Evolutionary conservation across 192 early-diverging fungal genomes (phyloP).

Genomic region (Rhizophagus sp.): DNA sequence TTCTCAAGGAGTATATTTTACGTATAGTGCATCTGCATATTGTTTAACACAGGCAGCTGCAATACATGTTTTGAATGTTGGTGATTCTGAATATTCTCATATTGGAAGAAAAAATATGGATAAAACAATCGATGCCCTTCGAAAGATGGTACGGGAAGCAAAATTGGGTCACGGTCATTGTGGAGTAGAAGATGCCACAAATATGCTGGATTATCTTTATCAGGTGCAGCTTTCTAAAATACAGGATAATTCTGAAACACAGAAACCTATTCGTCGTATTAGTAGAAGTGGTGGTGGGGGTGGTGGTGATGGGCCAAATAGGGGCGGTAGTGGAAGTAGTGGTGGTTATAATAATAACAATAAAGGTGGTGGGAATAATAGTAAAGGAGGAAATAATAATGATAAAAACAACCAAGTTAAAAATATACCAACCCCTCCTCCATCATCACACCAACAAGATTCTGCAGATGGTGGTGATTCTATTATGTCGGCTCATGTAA

Average conservation of each 20-base stretch:
- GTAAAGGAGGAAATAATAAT: not conserved
- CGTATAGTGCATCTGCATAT: slow-evolving; percentile 26
- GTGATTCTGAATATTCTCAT: not conserved
- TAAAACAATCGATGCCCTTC: not conserved
- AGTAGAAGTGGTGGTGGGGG: slow-evolving; percentile 33
- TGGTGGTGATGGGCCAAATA: slow-evolving; percentile 28
- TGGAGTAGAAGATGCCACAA: slow-evolving; percentile 33
- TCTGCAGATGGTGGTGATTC: not conserved
- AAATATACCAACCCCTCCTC: not conserved
- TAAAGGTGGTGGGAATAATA: slow-evolving; percentile 8
- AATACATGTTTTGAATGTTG: slow-evolving; percentile 39
- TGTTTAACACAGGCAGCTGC: slow-evolving; percentile 38
- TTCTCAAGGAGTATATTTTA: slow-evolving; percentile 31
- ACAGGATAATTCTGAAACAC: slow-evolving; percentile 26
- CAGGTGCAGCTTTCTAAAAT: slow-evolving; percentile 19
- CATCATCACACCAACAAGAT: not conserved
- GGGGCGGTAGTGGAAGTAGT: slow-evolving; percentile 31
- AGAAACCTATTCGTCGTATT: slow-evolving; percentile 28
- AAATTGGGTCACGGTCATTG: not conserved
- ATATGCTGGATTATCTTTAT: slow-evolving; percentile 36
- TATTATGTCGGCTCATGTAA: not conserved
- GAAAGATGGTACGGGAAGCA: not conserved
- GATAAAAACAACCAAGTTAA: not conserved
- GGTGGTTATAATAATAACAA: slow-evolving; percentile 20
- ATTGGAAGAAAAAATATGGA: slow-evolving; percentile 3